Base-by-base conservation (phyloP, 2,329 filamentous ascomycete species). In the Neopestalotiopsis sp. region DNA sequence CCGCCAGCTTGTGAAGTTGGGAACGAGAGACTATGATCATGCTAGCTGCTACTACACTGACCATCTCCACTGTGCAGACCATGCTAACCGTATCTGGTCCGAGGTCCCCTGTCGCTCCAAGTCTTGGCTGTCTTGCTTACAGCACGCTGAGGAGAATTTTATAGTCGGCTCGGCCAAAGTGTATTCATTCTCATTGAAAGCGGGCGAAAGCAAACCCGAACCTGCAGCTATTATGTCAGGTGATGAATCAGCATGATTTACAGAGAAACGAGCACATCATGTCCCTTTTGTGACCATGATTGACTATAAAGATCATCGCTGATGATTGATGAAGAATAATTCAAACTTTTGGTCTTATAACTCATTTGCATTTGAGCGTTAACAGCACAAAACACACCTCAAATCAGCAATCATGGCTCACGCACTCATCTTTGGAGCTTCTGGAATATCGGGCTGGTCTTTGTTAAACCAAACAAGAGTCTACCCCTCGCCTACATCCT, bases 391-490 rank as follows among this genome's bases (percentile, higher is more conserved):
- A 28, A 28, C 17, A 30, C 12, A 30, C 14, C 1, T 14, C 1
- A 24, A 7, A 13, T 2, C 12, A 59, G 4, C 57, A 4, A 17
- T 2, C 10, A 59, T 59, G 57, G 57, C 57, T 14, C 57, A 59
- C 10, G 57, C 57, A 59, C 30, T 59, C 57, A 59, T 59, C 4
- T 59, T 59, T 28, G 57, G 57, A 4, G 57, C 57, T 59, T 59
- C 57, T 34, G 57, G 57, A 1, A 59, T 59, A 6, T 59, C 57
- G 1, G 57, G 57, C 3, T 59, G 57, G 57, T 59, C 57, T 3
- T n/a, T 59, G 6, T 10, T 59, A 1, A 59, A 59, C 10, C 57
- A 59, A 4, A 28, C 57, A 24, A 59, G 57, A n/a, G 24, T 14
- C 3, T 59, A 59, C 30, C 57, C 57, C 13, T 13, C 57, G 24